Conservation (phyloP, 805 yeast genomes). For the Ogataea wickerhamii region DNA sequence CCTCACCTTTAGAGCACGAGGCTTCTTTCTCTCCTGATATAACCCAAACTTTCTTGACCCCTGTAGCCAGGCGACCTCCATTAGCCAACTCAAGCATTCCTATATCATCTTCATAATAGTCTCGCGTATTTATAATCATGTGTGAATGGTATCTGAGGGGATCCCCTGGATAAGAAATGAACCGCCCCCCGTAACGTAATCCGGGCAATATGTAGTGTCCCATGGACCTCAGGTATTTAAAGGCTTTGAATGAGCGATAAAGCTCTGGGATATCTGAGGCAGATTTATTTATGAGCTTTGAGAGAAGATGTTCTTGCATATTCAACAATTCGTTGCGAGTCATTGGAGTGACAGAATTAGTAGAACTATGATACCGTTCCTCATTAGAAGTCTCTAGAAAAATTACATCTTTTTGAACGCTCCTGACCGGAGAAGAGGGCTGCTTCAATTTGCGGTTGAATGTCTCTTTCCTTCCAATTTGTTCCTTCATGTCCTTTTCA, state of each 20-base stretch:
- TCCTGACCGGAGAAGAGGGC: too few relatives aligned
- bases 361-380: constrained; percentile 3
- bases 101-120: constrained; percentile 48
- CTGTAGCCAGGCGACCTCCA: constrained; percentile 90
- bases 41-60: constrained; percentile 84
- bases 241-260: constrained; percentile 18
- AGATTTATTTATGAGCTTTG: constrained; percentile 2
- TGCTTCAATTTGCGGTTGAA: background rate
- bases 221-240: constrained; percentile 19
- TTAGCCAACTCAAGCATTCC: constrained; percentile 59
- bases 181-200: constrained; percentile 84
- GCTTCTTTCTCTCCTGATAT: constrained; percentile 37
- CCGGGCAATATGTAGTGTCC: constrained; percentile 72
- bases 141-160: constrained; percentile 90
- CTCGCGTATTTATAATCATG: constrained; percentile 55
- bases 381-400: constrained; percentile 21
- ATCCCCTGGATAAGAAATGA: constrained; percentile 91
- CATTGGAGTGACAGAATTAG: background rate
- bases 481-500: background rate
- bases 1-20: constrained; percentile 9
- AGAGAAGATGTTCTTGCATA: constrained; percentile 6
- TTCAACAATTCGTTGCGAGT: background rate
- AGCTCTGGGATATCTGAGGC: constrained; percentile 6
- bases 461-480: background rate
- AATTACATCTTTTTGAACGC: constrained; percentile 3